Conservation (phyloP, 805 yeast genomes). For the Clavispora vitiphila region DNA sequence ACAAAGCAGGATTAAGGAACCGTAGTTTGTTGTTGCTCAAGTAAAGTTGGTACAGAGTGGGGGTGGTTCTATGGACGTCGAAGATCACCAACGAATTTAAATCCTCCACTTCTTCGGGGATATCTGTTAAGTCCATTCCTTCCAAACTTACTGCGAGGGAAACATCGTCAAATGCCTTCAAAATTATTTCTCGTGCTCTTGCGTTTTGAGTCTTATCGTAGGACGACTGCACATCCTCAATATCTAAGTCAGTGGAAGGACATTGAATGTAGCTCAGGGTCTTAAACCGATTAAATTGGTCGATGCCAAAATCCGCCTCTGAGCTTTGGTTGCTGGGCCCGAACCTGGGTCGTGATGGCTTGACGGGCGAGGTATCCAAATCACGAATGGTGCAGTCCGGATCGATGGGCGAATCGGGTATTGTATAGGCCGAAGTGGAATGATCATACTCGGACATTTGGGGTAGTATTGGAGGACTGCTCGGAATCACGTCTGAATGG, state of each 20-base stretch:
- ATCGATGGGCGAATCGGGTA: constrained; percentile 26
- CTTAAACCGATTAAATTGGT: constrained; percentile 40
- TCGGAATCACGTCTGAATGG: constrained; percentile 18
- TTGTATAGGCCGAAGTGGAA: constrained; percentile 15
- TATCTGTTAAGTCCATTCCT: constrained; percentile 38
- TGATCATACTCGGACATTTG: constrained; percentile 28
- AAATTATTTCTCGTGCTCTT: constrained; percentile 38
- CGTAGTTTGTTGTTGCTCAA: constrained; percentile 46
- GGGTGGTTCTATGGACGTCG: constrained; percentile 17
- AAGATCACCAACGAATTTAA: constrained; percentile 49
- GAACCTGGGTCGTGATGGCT: neutral
- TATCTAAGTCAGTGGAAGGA: constrained; percentile 32
- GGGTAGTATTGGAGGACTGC: constrained; percentile 37
- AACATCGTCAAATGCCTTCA: constrained; percentile 45
- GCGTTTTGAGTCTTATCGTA: constrained; percentile 15
- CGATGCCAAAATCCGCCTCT: constrained; percentile 48
- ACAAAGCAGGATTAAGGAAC: constrained; percentile 45
- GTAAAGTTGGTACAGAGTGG: constrained; percentile 40
- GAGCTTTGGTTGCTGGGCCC: constrained; percentile 18
- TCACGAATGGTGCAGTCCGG: neutral
- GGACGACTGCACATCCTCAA: constrained; percentile 4
- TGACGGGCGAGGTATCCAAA: constrained; percentile 11
- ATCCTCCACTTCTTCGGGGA: constrained; percentile 59
- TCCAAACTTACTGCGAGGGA: constrained; percentile 44
- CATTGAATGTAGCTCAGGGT: constrained; percentile 21